Conservation (phyloP, 176 grass and related monocot species). For the Oryza rufipogon region DNA sequence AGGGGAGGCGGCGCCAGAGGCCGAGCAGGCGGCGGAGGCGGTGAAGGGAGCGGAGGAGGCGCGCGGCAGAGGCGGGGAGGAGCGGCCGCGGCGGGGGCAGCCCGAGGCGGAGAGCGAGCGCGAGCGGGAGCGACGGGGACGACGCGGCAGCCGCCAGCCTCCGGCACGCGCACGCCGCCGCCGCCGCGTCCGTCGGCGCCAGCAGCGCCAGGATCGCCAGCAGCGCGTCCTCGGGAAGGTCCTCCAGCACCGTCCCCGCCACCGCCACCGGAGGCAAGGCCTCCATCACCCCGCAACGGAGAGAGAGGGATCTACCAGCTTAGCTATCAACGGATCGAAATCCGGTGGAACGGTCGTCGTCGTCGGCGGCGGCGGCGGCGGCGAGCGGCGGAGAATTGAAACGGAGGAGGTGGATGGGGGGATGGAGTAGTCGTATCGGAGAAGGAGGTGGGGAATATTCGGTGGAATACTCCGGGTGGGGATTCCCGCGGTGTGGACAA, state of each 20-base stretch:
- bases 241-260: slow-evolving; percentile 35
- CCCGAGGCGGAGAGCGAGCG: slow-evolving; percentile 50
- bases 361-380: no score
- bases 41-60: slow-evolving; percentile 45
- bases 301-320: not conserved
- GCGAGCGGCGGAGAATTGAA: no score
- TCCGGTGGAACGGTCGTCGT: not conserved
- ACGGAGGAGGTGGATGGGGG: not conserved
- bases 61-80: slow-evolving; percentile 30
- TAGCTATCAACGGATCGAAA: not conserved
- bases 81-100: slow-evolving; percentile 27
- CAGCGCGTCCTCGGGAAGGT: slow-evolving; percentile 63
- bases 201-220: slow-evolving; percentile 53
- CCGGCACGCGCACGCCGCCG: slow-evolving; percentile 45
- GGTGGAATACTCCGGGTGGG: not conserved
- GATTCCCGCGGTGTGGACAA: not conserved
- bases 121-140: slow-evolving; percentile 50
- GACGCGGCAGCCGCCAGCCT: slow-evolving; percentile 45
- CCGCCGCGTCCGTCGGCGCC: slow-evolving; percentile 45
- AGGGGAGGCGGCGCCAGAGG: slow-evolving; percentile 58
- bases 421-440: not conserved
- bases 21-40: slow-evolving; percentile 55
- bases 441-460: not conserved
- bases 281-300: slow-evolving; percentile 1
- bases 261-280: slow-evolving; percentile 30